Percentiles rank a stretch among this genome's conserved stretches.
phyloP scores from a whole-genome alignment of 2,329 filamentous ascomycete genomes.

The Colletotrichum euphorbiae region DNA sequence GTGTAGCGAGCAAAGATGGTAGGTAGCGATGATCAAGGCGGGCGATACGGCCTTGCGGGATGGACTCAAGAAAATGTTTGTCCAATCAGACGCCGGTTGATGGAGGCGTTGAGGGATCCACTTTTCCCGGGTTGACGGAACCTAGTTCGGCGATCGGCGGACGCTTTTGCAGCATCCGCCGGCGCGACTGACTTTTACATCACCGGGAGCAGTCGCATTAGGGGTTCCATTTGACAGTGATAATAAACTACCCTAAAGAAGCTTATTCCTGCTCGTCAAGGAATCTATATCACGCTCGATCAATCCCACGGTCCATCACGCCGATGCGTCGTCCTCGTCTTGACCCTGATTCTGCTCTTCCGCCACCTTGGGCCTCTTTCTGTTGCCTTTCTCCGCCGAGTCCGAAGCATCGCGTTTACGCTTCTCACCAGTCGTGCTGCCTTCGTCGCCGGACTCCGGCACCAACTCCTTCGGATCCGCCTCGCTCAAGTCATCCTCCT shows the following conservation, averaged over 20 bases:
- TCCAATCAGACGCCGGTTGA: constrained; percentile 24
- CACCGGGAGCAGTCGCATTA: not conserved
- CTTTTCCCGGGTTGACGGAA: not conserved
- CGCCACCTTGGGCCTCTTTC: not conserved
- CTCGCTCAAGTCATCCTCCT: constrained; percentile 28
- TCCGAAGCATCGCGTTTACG: constrained; percentile 12
- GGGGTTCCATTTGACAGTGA: not conserved
- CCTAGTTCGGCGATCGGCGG: constrained; percentile 4
- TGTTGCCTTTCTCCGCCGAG: not conserved
- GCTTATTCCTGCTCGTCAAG: not conserved
- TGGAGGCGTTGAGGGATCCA: not conserved
- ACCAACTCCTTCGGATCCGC: constrained; percentile 19
- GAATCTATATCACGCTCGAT: not conserved
- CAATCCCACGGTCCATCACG: not conserved
- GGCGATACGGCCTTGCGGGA: constrained; percentile 10
- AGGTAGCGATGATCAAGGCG: constrained; percentile 12
- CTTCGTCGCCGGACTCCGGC: constrained; percentile 12
- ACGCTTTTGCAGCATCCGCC: not conserved
- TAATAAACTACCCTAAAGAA: no score
- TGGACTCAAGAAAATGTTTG: constrained; percentile 20
- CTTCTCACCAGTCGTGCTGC: constrained; percentile 6
- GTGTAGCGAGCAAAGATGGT: not conserved
- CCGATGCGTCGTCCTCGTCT: not conserved
- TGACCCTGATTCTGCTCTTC: not conserved
- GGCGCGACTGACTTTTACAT: not conserved